Base-by-base conservation (phyloP, 176 grass and related monocot species). In the Avena sativa region DNA sequence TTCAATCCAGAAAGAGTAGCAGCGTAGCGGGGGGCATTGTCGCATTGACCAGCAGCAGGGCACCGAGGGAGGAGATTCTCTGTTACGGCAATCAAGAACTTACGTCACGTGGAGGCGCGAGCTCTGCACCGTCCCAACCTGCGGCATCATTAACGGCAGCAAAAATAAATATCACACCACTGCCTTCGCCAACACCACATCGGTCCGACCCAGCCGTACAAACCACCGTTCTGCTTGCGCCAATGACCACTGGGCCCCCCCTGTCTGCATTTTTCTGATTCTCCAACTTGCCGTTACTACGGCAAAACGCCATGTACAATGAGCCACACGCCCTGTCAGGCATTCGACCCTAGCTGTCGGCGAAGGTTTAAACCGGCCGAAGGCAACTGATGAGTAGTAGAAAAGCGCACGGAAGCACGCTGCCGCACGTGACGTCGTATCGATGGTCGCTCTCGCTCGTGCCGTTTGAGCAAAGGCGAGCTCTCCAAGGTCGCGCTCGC, bases 391-490 rank as follows among this genome's bases (percentile, higher is more conserved):
- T 6, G 3, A 21, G 38, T 2, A 21, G 38, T 2, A 21, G 3
- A 34, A 73, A 25, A 38, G 76, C 17, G 2, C 25, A 28, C 19
- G 23, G 55, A 23, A 21, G n/a, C 87, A 40, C 43, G 43, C 44
- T 6, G 32, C 5, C 19, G 46, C 88, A 78, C 79, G 84, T 82
- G 88, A 86, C 32, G 60, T 21, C 36, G 32, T 79, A 55, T 11
- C 34, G 82, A 66, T 2, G 9, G 81, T n/a, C 62, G 25, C 62
- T 30, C 62, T 65, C 26, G 26, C 65, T 53, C 43, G 56, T 57
- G 47, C 76, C 25, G 51, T 20, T 60, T 6, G 52, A 4, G 61
- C 53, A 15, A 5, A 6, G 60, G 70, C 78, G 88, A 69, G 52
- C 3, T n/a, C 60, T 53, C 61, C 84, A 25, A 84, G 64, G 55